Conservation (phyloP, 495 filamentous ascomycete genomes). For the Jackrogersella minutella region DNA sequence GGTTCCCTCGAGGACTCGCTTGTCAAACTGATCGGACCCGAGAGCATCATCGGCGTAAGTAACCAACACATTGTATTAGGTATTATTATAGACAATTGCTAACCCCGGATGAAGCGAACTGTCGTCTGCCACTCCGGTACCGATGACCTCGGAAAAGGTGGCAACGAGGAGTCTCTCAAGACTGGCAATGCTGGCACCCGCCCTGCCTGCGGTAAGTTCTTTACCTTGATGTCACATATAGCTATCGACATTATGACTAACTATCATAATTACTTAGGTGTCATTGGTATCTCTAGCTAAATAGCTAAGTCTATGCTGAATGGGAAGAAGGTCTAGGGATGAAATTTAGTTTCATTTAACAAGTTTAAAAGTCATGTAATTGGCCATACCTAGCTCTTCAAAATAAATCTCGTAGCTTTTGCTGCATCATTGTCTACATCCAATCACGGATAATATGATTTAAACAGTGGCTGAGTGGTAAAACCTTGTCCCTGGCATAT, state of each 20-base stretch:
- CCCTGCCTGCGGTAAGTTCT: constrained; percentile 85
- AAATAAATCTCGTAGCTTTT: constrained; percentile 4
- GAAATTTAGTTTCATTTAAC: constrained; percentile 7
- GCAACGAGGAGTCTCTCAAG: constrained; percentile 91
- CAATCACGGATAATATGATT: background rate
- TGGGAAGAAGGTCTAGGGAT: constrained; percentile 1
- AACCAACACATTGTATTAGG: background rate
- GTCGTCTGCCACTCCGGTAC: constrained; percentile 94
- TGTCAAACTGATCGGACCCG: constrained; percentile 91
- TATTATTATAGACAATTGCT: background rate
- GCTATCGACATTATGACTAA: background rate
- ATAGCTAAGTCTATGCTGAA: constrained; percentile 47
- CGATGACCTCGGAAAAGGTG: constrained; percentile 93
- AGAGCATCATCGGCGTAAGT: constrained; percentile 95
- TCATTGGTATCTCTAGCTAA: constrained; percentile 84
- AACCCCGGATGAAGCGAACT: constrained; percentile 70
- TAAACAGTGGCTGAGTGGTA: background rate
- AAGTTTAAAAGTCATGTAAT: constrained; percentile 20
- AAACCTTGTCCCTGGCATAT: background rate
- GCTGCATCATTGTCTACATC: background rate
- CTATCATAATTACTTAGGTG: constrained; percentile 59
- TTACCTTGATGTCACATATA: background rate
- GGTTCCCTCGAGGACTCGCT: constrained; percentile 78
- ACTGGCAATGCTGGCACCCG: constrained; percentile 93
- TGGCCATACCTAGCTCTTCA: constrained; percentile 12